phyloP scores from a whole-genome alignment of 805 yeast species.

The Tetrapisispora pingtungensis region DNA sequence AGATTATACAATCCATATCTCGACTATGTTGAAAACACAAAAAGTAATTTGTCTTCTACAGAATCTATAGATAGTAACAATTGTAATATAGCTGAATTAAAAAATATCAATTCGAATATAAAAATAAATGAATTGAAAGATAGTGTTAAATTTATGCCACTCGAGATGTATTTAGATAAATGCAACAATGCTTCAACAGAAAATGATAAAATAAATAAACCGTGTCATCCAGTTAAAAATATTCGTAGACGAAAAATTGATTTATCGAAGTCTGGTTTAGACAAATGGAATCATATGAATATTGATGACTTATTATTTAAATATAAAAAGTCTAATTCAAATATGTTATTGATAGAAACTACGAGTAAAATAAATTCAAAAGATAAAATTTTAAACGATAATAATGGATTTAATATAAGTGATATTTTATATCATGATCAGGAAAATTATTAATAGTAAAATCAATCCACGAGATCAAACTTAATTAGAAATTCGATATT shows the following conservation, averaged over 20 bases:
- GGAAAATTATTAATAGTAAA: neutral
- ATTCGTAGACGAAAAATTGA: constrained; percentile 1
- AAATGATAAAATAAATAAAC: neutral
- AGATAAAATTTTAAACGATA: no score
- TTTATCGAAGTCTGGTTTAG: neutral
- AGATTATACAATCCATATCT: constrained; percentile 24
- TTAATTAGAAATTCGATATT: no score
- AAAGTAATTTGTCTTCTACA: no score
- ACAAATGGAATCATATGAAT: neutral
- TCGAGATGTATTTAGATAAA: neutral
- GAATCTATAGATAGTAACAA: no score
- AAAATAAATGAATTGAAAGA: neutral
- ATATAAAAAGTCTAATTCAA: neutral
- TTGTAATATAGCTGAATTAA: no score
- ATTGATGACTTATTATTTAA: neutral
- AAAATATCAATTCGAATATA: no score
- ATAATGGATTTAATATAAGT: neutral
- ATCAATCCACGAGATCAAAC: no score
- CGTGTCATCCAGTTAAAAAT: neutral
- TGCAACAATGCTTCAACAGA: neutral
- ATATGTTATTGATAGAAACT: neutral
- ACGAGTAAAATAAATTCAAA: neutral
- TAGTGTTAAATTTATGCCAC: neutral
- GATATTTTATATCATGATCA: neutral
- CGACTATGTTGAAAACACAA: no score